phyloP scores from a whole-genome alignment of 495 filamentous ascomycete genomes.

The Penicillium diatomitis region DNA sequence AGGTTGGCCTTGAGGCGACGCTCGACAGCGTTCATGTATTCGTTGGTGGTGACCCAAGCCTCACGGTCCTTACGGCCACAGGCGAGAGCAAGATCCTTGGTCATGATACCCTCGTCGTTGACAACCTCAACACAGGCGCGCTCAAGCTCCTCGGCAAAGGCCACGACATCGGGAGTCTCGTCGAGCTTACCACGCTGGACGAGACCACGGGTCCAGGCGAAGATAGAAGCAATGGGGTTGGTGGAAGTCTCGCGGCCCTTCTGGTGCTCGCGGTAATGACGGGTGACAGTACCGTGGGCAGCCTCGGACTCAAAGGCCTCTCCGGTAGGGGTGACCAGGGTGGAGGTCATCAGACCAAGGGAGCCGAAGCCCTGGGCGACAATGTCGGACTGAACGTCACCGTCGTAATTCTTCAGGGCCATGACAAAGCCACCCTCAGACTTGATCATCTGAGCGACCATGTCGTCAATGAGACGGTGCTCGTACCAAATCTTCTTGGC shows the following conservation, averaged over 20 bases:
- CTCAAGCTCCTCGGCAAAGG: constrained; percentile 87
- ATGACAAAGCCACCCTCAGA: constrained; percentile 90
- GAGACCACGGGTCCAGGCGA: constrained; percentile 97
- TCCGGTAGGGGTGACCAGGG: constrained; percentile 89
- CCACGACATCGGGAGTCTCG: constrained; percentile 73
- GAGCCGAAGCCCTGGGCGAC: constrained; percentile 98
- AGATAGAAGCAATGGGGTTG: constrained; percentile 97
- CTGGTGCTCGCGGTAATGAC: constrained; percentile 98
- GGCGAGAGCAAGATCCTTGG: constrained; percentile 90
- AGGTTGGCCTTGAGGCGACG: constrained; percentile 62
- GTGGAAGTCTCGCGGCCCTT: constrained; percentile 94
- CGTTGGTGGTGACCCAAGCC: constrained; percentile 79
- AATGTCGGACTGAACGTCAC: constrained; percentile 97
- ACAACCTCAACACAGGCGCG: constrained; percentile 91
- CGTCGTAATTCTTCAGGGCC: constrained; percentile 99
- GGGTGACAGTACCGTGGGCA: constrained; percentile 95
- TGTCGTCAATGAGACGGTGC: constrained; percentile 97
- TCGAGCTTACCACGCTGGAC: constrained; percentile 86
- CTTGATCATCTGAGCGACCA: constrained; percentile 99
- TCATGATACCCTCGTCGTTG: constrained; percentile 92
- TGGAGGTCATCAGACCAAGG: constrained; percentile 95
- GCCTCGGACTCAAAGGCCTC: constrained; percentile 96
- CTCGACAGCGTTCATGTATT: constrained; percentile 87
- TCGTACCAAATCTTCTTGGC: constrained; percentile 95
- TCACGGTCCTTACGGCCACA: constrained; percentile 74